A percentile compares a stretch with the other conserved stretches of the same genome.
phyloP scores from a whole-genome alignment of 2,329 filamentous ascomycete species.

The Ophiostoma quercus region DNA sequence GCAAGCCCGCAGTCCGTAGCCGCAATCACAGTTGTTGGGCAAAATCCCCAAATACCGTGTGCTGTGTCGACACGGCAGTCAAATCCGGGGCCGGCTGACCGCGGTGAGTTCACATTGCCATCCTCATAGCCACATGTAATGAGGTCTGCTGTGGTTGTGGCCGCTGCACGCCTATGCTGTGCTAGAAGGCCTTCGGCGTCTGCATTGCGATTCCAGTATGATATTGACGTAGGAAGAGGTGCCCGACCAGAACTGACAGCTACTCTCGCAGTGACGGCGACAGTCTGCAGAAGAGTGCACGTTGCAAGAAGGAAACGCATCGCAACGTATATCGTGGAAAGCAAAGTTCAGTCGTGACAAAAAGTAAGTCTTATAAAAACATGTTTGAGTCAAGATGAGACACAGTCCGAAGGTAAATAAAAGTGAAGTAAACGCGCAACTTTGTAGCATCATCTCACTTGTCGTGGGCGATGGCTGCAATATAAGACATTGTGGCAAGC shows the following conservation, averaged over 20 bases:
- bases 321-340: not conserved
- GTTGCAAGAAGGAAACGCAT: not conserved
- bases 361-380: not conserved
- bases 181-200: not conserved
- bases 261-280: not conserved
- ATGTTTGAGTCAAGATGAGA: not conserved
- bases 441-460: not conserved
- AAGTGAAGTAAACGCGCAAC: not conserved
- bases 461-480: not conserved
- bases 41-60: not conserved
- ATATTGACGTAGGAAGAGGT: not conserved
- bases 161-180: not conserved
- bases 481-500: not conserved
- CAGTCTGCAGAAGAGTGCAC: not conserved
- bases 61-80: not conserved
- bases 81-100: not conserved
- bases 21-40: not conserved
- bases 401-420: not conserved
- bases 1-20: conserved; percentile 3
- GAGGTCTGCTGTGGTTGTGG: not conserved
- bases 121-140: not conserved
- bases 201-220: not conserved
- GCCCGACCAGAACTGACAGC: not conserved
- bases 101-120: not conserved
- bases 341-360: not conserved